Conservation (phyloP, 2,329 filamentous ascomycete genomes). For the Cladobotryum protrusum region DNA sequence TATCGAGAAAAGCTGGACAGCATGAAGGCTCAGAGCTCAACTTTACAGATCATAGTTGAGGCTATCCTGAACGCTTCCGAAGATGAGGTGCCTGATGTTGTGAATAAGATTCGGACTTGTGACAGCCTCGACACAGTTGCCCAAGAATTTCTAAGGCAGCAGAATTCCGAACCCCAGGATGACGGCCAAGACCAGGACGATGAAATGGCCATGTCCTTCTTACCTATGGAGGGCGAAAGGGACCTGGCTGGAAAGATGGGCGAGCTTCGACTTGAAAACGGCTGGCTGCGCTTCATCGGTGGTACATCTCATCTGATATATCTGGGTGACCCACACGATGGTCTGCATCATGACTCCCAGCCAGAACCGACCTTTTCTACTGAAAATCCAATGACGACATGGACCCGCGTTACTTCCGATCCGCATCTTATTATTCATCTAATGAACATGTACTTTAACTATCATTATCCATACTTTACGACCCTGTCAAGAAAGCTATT, state of each 20-base stretch:
- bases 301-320: conserved; percentile 93
- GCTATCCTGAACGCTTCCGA: conserved; percentile 88
- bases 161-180: conserved; percentile 23
- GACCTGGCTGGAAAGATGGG: conserved; percentile 92
- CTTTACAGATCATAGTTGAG: conserved; percentile 85
- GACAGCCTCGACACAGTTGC: conserved; percentile 58
- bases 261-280: conserved; percentile 79
- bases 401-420: conserved; percentile 82
- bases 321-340: conserved; percentile 47
- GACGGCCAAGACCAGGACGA: conserved; percentile 31
- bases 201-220: conserved; percentile 35
- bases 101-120: conserved; percentile 82
- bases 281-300: conserved; percentile 83
- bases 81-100: conserved; percentile 73
- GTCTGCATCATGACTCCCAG: conserved; percentile 35
- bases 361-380: conserved; percentile 42
- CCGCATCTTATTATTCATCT: conserved; percentile 75
- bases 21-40: conserved; percentile 79
- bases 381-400: conserved; percentile 71
- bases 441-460: conserved; percentile 96
- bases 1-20: conserved; percentile 91
- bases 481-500: conserved; percentile 83
- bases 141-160: conserved; percentile 44
- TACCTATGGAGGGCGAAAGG: conserved; percentile 55
- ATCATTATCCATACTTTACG: conserved; percentile 96